Evolutionary conservation across 345 rosid genomes (phyloP).

Genomic region (Corymbia maculata): DNA sequence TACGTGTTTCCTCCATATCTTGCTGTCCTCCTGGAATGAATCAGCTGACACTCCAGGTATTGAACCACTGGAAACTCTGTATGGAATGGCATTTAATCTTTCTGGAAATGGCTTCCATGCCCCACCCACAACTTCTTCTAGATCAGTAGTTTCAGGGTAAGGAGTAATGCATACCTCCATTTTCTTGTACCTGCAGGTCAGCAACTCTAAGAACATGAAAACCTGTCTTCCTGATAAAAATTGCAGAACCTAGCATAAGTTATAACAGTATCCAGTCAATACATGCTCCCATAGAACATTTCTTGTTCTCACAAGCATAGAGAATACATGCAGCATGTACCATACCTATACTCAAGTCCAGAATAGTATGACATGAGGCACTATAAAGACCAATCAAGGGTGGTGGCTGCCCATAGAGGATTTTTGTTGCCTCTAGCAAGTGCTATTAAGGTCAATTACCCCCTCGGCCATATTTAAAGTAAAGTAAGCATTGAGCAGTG

Average conservation of each 20-base stretch:
- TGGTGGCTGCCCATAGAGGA: background rate
- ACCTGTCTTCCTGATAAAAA: background rate
- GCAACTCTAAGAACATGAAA: background rate
- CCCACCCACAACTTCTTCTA: slow-evolving; percentile 29
- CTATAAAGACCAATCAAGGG: background rate
- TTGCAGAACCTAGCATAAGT: background rate
- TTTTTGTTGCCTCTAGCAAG: background rate
- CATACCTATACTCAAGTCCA: background rate
- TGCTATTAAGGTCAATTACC: background rate
- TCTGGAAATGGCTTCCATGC: slow-evolving; percentile 46
- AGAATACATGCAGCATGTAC: background rate
- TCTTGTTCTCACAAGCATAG: background rate
- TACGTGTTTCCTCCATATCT: slow-evolving; percentile 49
- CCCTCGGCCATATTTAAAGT: background rate
- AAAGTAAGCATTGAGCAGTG: background rate
- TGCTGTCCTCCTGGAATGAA: slow-evolving; percentile 32
- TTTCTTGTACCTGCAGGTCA: slow-evolving; percentile 39
- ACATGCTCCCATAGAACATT: background rate
- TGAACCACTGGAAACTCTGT: slow-evolving; percentile 41
- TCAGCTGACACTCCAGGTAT: slow-evolving; percentile 33
- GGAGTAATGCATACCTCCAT: slow-evolving; percentile 66
- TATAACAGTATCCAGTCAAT: background rate
- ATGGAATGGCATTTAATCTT: slow-evolving; percentile 45
- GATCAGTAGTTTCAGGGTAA: slow-evolving; percentile 31
- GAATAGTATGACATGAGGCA: background rate